Evolutionary conservation across 192 early-diverging fungal genomes (phyloP).

Genomic region (Piromyces sp.): DNA sequence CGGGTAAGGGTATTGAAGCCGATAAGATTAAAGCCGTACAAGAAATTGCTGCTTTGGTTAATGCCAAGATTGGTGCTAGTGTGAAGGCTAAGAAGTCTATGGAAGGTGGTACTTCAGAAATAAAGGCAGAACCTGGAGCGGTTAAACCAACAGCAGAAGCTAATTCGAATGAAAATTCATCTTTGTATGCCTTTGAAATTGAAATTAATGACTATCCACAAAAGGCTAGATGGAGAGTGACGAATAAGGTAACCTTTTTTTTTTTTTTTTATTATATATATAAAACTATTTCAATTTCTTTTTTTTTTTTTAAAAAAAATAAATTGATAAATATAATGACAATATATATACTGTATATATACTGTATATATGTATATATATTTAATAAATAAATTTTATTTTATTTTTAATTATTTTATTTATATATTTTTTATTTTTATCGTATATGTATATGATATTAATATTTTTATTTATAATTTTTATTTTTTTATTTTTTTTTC

Average conservation of each 20-base stretch:
- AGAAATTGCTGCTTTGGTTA: slow-evolving; percentile 34
- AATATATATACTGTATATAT: too few species aligned
- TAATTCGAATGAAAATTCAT: slow-evolving; percentile 20
- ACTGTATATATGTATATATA: too few species aligned
- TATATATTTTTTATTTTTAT: too few species aligned
- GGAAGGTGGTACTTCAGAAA: slow-evolving; percentile 4
- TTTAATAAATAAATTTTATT: too few species aligned
- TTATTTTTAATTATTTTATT: too few species aligned
- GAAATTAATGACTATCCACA: slow-evolving; percentile 96
- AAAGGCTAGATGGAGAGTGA: slow-evolving; percentile 88
- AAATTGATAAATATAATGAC: too few species aligned
- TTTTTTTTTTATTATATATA: too few species aligned
- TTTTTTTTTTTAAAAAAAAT: too few species aligned
- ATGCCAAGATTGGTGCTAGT: slow-evolving; percentile 20
- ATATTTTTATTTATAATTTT: too few species aligned
- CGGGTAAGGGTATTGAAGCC: slow-evolving; percentile 7
- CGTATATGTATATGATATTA: too few species aligned
- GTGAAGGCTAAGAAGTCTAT: slow-evolving; percentile 13
- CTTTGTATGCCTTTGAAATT: slow-evolving; percentile 48
- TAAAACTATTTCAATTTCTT: too few species aligned
- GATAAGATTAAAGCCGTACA: slow-evolving; percentile 32
- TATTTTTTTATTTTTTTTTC: neutral
- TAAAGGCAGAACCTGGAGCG: neutral
- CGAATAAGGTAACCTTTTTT: slow-evolving; percentile 56
- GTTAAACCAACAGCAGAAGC: neutral